These are phyloP conservation scores for Pestalotiopsis sp. DNA, from an alignment of 2,329 filamentous ascomycete genomes.

Conservation along the genomic window DNA sequence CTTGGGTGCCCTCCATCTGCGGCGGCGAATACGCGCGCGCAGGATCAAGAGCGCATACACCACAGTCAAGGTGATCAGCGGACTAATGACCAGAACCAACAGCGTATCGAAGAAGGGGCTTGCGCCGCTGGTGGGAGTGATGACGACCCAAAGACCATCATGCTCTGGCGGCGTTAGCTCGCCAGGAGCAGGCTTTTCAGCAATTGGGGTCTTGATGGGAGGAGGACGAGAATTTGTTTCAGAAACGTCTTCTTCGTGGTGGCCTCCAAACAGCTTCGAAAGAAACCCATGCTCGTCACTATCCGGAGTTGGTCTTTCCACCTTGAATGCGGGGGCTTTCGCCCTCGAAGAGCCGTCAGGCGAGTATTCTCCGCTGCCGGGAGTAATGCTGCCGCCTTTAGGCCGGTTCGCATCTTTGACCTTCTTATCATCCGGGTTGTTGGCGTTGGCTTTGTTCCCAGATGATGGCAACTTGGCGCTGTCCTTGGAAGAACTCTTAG, in stretches of 20 bases:
- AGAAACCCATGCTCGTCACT: conserved; percentile 38
- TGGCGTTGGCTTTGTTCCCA: conserved; percentile 19
- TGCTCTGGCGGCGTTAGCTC: conserved; percentile 45
- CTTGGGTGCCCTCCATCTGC: conserved; percentile 96
- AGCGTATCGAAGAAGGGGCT: conserved; percentile 96
- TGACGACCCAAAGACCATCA: conserved; percentile 93
- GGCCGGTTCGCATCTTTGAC: conserved; percentile 39
- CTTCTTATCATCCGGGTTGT: conserved; percentile 27
- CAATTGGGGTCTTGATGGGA: conserved; percentile 24
- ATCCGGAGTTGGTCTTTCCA: conserved; percentile 23
- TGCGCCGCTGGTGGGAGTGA: conserved; percentile 86
- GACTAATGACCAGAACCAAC: conserved; percentile 94
- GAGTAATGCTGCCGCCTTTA: conserved; percentile 69
- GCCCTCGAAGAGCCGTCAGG: conserved; percentile 37
- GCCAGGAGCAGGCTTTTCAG: conserved; percentile 24
- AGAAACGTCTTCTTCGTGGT: conserved; percentile 34
- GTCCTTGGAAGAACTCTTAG: conserved; percentile 32
- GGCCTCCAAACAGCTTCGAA: conserved; percentile 53
- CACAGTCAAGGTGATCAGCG: conserved; percentile 86
- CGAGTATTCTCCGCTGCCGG: conserved; percentile 73
- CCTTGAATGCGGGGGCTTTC: conserved; percentile 17
- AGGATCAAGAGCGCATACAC: conserved; percentile 89
- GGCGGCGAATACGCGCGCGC: conserved; percentile 82
- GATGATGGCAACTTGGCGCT: conserved; percentile 17
- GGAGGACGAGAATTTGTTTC: conserved; percentile 33